Base-by-base conservation (phyloP, 163 green algal species). In the Trebouxia gelatinosa region DNA sequence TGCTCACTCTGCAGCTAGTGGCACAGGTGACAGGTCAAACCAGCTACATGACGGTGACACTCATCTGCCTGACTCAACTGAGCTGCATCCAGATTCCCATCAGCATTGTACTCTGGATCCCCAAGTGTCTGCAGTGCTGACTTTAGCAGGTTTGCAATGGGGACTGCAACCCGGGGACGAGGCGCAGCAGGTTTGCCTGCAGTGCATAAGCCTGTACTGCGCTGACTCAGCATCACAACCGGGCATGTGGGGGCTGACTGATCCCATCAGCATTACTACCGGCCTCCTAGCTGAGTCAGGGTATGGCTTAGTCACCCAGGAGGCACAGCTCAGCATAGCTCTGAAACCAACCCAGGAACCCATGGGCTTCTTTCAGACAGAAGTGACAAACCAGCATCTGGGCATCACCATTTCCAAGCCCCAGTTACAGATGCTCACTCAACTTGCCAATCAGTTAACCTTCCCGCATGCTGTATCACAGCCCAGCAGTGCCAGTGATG, bases 331-430 rank as follows among this genome's bases (percentile, higher is more conserved):
- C 46, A 26, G 32, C 26, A 62, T 76, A 62, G 40, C 23, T 76
- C 31, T 76, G 28, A 76, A 61, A 59, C 35, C 64, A 72, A 5
- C 43, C 16, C 0, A 0, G 4, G 17, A 40, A 40, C 6, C 16
- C 16, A 17, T 11, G 32, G 40, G 32, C n/a, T 76, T 59, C 34
- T 61, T 40, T 32, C 68, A 76, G 28, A 76, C 68, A 54, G 40
- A 76, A 5, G 43, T 76, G 28, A 76, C 40, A 26, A 62, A 76
- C 46, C 43, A 59, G 29, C 46, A 43, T 13, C 68, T 76, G 19
- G 46, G 29, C 29, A 28, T 26, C 3, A 29, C 68, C 5, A 6
- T 76, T 39, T 54, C n/a, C 16, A 59, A 61, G 4, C 29, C 43
- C 13, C 46, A 59, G 39, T 28, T 76, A 43, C 28, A 13, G 1